Percentiles rank a stretch among this genome's conserved stretches.
Conservation (phyloP, 805 yeast species). For the Kodamaea leandrae region DNA sequence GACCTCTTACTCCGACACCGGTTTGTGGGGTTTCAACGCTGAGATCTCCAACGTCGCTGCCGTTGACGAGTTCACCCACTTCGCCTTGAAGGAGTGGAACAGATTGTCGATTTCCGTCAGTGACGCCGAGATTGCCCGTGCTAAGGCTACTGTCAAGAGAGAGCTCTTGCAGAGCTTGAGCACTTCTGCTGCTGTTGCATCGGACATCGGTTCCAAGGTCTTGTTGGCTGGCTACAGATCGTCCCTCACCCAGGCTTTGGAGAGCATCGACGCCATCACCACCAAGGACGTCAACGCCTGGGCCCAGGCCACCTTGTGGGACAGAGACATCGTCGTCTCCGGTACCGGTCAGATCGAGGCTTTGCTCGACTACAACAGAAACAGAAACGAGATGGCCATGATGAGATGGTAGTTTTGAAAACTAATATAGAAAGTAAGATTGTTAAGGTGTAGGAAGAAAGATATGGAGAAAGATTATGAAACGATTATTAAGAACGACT, state of each 20-base stretch:
- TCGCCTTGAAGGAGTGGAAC: conserved; percentile 84
- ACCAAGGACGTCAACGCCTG: conserved; percentile 61
- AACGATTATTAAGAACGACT: no score
- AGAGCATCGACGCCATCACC: conserved; percentile 61
- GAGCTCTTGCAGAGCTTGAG: conserved; percentile 51
- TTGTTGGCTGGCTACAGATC: conserved; percentile 62
- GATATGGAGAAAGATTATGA: neutral
- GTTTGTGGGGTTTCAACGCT: conserved; percentile 80
- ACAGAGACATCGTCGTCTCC: conserved; percentile 76
- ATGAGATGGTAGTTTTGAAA: conserved; percentile 58
- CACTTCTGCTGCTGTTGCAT: conserved; percentile 50
- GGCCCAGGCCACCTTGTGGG: conserved; percentile 78
- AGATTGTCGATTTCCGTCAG: conserved; percentile 73
- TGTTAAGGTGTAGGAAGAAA: neutral
- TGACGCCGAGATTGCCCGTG: conserved; percentile 76
- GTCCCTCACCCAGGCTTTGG: conserved; percentile 57
- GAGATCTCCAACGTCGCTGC: conserved; percentile 56
- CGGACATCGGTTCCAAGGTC: conserved; percentile 57
- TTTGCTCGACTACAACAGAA: conserved; percentile 78
- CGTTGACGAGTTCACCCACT: conserved; percentile 77
- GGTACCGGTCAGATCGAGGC: conserved; percentile 87
- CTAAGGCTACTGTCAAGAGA: conserved; percentile 68
- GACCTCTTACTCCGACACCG: conserved; percentile 68
- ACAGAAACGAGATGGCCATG: conserved; percentile 87
- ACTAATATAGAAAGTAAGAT: conserved; percentile 1